phyloP scores from a whole-genome alignment of 345 rosid species.

The Melaleuca alternifolia region DNA sequence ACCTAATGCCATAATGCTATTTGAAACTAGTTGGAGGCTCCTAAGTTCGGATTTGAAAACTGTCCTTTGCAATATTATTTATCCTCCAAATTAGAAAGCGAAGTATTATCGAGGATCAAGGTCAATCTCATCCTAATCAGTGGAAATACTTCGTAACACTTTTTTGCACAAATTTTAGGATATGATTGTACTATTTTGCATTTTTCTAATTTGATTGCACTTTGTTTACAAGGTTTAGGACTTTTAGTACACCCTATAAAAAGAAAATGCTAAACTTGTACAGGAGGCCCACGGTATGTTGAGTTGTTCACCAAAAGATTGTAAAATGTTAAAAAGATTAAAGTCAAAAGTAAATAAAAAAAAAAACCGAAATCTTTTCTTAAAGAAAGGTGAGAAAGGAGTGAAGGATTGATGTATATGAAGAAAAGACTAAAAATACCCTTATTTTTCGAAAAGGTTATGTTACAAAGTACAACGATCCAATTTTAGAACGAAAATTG shows the following conservation, averaged over 20 bases:
- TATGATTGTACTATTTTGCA: background rate
- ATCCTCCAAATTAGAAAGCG: background rate
- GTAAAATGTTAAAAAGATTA: background rate
- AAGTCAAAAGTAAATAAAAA: background rate
- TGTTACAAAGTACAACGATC: no score
- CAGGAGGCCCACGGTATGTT: no score
- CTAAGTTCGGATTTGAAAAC: background rate
- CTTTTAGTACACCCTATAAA: background rate
- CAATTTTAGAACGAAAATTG: no score
- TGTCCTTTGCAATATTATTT: background rate
- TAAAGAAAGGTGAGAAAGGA: background rate
- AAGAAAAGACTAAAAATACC: no score
- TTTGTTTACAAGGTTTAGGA: background rate
- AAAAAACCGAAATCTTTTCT: background rate
- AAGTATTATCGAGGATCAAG: background rate
- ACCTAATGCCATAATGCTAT: no score
- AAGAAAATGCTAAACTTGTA: background rate
- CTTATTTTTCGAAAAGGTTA: no score
- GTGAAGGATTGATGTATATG: background rate
- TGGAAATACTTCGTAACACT: background rate
- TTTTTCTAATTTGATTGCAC: background rate
- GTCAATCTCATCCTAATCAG: background rate
- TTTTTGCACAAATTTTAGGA: background rate
- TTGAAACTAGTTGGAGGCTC: background rate
- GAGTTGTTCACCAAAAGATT: background rate